Conservation (phyloP, 176 grass and related monocot species). For the Raddia distichophylla region DNA sequence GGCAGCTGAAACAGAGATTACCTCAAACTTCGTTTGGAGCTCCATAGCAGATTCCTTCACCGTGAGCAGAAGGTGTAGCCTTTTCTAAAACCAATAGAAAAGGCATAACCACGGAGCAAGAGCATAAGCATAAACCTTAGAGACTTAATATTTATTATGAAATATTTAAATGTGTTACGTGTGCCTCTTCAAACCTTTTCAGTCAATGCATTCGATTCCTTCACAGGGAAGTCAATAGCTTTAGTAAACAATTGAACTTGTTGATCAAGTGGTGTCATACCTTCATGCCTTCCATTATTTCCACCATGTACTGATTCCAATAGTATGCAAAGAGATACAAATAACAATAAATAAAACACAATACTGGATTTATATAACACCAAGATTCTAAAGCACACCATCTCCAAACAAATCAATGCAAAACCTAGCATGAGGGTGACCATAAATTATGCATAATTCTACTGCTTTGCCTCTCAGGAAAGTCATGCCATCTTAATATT, state of each 20-base stretch:
- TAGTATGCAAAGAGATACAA: slow-evolving; percentile 53
- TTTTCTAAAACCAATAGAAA: slow-evolving; percentile 66
- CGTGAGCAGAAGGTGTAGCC: slow-evolving; percentile 80
- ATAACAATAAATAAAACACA: slow-evolving; percentile 15
- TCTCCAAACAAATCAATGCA: not conserved
- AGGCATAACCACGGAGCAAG: slow-evolving; percentile 17
- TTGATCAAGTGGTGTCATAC: slow-evolving; percentile 68
- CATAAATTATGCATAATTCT: slow-evolving; percentile 1
- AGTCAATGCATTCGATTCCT: slow-evolving; percentile 71
- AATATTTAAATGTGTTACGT: not conserved
- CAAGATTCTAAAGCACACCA: slow-evolving; percentile 1
- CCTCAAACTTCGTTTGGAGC: slow-evolving; percentile 77
- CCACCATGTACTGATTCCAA: slow-evolving; percentile 67
- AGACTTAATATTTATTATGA: slow-evolving; percentile 4
- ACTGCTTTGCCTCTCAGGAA: not conserved
- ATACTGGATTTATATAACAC: not conserved
- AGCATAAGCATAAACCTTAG: not conserved
- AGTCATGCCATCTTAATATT: not conserved
- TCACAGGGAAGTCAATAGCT: slow-evolving; percentile 83
- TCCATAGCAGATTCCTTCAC: slow-evolving; percentile 96
- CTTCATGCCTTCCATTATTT: slow-evolving; percentile 48
- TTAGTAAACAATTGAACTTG: slow-evolving; percentile 64
- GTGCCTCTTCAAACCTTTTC: slow-evolving; percentile 65
- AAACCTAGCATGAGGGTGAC: not conserved
- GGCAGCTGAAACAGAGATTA: slow-evolving; percentile 34